Evolutionary conservation across 495 filamentous ascomycete species (phyloP).

Genomic region (Astrocystis sublimbata): DNA sequence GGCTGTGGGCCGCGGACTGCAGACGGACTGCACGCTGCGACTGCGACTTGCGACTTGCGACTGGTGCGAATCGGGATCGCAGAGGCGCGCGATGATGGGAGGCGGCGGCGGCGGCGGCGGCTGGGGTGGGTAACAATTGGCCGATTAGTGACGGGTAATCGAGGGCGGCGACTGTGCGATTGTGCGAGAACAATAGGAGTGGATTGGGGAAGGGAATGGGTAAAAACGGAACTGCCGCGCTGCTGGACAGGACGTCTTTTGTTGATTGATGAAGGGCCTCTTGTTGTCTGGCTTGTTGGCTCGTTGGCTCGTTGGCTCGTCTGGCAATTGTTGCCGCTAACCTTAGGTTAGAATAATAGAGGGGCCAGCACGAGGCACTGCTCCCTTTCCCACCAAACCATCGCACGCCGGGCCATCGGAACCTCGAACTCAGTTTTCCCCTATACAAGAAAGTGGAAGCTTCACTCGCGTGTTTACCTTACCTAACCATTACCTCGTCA

Average conservation of each 20-base stretch:
- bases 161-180: slow-evolving; percentile 6
- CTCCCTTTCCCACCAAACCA: not conserved
- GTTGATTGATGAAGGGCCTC: slow-evolving; percentile 7
- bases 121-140: slow-evolving; percentile 2
- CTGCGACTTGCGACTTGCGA: not conserved
- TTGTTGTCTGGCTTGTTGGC: no score
- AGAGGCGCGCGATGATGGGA: slow-evolving; percentile 6
- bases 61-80: not conserved
- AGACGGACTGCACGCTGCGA: not conserved
- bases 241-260: not conserved
- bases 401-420: slow-evolving; percentile 15
- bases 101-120: no score
- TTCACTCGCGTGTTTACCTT: no score
- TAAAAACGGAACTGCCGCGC: not conserved
- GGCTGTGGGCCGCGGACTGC: not conserved
- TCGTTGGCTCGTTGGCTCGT: no score
- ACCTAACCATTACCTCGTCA: not conserved
- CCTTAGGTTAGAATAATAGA: not conserved
- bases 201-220: slow-evolving; percentile 5
- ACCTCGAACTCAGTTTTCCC: not conserved
- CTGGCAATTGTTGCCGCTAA: slow-evolving; percentile 8
- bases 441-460: no score
- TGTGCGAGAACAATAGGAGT: not conserved
- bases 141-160: no score
- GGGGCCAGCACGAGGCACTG: not conserved